Evolutionary conservation across 2,329 filamentous ascomycete genomes (phyloP).

Genomic region (Colletotrichum nymphaeae): DNA sequence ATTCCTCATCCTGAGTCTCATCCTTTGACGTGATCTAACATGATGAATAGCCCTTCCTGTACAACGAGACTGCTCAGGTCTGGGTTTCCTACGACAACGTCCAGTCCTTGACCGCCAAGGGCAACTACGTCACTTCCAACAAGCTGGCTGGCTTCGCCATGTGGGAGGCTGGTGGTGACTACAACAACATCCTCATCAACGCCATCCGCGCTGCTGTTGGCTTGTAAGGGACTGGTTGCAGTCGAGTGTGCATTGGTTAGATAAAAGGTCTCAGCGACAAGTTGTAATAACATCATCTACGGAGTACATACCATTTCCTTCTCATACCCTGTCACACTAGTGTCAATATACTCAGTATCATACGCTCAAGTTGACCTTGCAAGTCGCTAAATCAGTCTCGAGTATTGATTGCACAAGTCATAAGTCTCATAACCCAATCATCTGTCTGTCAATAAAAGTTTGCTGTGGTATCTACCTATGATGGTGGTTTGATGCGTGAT

Average conservation of each 20-base stretch:
- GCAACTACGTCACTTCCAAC: conserved; percentile 18
- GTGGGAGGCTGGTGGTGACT: conserved; percentile 30
- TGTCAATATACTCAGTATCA: background rate
- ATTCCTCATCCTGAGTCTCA: background rate
- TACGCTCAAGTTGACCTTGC: background rate
- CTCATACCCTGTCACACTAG: too few species aligned
- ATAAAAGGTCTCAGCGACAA: background rate
- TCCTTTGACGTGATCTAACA: background rate
- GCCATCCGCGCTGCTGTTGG: conserved; percentile 27
- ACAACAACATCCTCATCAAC: conserved; percentile 29
- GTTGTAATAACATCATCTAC: background rate
- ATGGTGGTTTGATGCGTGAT: too few species aligned
- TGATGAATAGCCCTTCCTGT: conserved; percentile 5
- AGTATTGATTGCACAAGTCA: too few species aligned
- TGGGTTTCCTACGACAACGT: conserved; percentile 34
- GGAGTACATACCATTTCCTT: too few species aligned
- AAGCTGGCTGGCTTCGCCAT: conserved; percentile 28
- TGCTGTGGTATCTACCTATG: too few species aligned
- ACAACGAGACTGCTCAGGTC: conserved; percentile 24
- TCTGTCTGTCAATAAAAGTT: too few species aligned
- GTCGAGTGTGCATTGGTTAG: background rate
- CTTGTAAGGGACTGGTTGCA: background rate
- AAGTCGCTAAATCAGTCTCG: too few species aligned
- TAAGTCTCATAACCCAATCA: too few species aligned
- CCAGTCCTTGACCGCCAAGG: conserved; percentile 23